Percentiles rank a stretch among this genome's conserved stretches.
phyloP scores from a whole-genome alignment of 768 basidiomycete species.

The Tylopilus plumbeoviolaceoides region DNA sequence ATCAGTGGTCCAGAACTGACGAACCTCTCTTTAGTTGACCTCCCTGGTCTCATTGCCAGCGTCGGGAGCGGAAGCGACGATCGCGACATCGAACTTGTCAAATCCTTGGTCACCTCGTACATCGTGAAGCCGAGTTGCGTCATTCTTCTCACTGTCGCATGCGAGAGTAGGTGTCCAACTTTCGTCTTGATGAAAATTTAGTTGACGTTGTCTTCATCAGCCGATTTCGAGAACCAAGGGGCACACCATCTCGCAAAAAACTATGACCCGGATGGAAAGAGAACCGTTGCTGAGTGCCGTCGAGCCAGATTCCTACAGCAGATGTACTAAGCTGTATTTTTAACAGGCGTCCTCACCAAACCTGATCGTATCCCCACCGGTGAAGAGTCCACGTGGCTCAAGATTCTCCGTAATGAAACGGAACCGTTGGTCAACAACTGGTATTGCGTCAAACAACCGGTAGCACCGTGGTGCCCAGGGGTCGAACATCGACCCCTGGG shows the following conservation, averaged over 20 bases:
- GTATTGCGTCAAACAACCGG: slow-evolving; percentile 42
- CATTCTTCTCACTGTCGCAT: slow-evolving; percentile 61
- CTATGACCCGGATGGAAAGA: slow-evolving; percentile 56
- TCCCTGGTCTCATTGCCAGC: slow-evolving; percentile 62
- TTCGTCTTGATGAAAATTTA: slow-evolving; percentile 8
- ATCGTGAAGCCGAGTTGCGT: slow-evolving; percentile 67
- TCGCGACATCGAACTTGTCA: slow-evolving; percentile 59
- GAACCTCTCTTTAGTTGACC: slow-evolving; percentile 61
- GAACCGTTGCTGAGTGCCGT: slow-evolving; percentile 59
- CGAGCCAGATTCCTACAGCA: slow-evolving; percentile 40
- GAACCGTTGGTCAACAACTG: slow-evolving; percentile 27
- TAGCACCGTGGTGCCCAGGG: too few relatives aligned
- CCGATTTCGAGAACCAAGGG: slow-evolving; percentile 78
- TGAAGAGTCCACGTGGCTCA: slow-evolving; percentile 44
- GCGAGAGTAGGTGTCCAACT: slow-evolving; percentile 21
- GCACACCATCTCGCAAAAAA: slow-evolving; percentile 62
- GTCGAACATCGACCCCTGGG: too few relatives aligned
- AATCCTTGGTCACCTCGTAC: slow-evolving; percentile 52
- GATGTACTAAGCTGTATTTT: neutral
- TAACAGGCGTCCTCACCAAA: slow-evolving; percentile 49
- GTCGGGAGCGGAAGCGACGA: slow-evolving; percentile 46
- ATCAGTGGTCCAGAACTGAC: slow-evolving; percentile 58
- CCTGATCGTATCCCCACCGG: slow-evolving; percentile 50
- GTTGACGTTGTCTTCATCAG: slow-evolving; percentile 47
- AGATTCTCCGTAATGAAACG: slow-evolving; percentile 51